Evolutionary conservation across 116 monocot genomes (phyloP).

Genomic region (Posidonia oceanica): DNA sequence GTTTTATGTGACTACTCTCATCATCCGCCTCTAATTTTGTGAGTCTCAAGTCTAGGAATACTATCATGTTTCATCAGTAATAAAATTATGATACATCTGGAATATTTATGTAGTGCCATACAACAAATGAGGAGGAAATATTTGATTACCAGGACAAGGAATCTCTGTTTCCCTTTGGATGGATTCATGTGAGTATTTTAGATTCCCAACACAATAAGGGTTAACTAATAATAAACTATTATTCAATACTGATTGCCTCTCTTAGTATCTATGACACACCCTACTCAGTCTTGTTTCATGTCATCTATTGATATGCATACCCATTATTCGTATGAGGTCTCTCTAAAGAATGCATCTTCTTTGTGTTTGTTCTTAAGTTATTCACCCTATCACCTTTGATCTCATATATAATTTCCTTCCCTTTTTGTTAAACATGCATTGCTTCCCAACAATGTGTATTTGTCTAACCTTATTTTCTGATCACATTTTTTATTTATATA

Average conservation of each 20-base stretch:
- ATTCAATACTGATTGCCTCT: too few relatives aligned
- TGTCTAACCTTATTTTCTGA: neutral
- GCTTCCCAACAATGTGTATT: neutral
- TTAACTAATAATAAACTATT: neutral
- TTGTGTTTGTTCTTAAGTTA: neutral
- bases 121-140: conserved; percentile 98
- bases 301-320: too few relatives aligned
- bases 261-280: neutral
- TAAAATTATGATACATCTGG: neutral
- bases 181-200: conserved; percentile 83
- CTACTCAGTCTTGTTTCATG: too few relatives aligned
- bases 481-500: too few relatives aligned
- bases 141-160: conserved; percentile 93
- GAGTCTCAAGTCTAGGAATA: conserved; percentile 2
- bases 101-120: conserved; percentile 45
- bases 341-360: too few relatives aligned
- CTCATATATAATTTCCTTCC: too few relatives aligned
- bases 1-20: conserved; percentile 77
- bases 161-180: conserved; percentile 95
- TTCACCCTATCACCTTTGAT: neutral
- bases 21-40: conserved; percentile 80
- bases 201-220: neutral
- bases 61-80: neutral
- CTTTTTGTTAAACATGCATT: too few relatives aligned
- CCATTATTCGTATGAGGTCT: too few relatives aligned